A percentile compares a stretch with the other conserved stretches of the same genome.
phyloP scores from a whole-genome alignment of 768 basidiomycete genomes.

The Podaxis rugospora region DNA sequence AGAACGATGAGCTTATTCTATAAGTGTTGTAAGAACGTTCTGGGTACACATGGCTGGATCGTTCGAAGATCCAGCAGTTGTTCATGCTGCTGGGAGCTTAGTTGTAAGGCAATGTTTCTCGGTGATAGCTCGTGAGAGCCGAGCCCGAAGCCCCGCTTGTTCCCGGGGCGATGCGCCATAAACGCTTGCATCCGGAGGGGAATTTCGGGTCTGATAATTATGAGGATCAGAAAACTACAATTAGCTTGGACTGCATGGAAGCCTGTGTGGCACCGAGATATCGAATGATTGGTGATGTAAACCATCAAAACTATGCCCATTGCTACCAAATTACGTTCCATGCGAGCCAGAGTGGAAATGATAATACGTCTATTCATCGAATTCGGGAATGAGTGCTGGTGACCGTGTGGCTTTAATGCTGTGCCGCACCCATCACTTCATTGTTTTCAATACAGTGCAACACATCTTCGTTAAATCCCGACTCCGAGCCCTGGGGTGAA shows the following conservation, averaged over 20 bases:
- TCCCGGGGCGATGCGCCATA: background rate
- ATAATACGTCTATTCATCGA: background rate
- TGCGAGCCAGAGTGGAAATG: background rate
- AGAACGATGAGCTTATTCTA: slow-evolving; percentile 3
- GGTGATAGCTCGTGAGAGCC: slow-evolving; percentile 1
- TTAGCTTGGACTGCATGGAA: background rate
- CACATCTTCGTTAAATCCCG: too few species aligned
- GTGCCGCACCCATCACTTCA: background rate
- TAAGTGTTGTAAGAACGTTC: background rate
- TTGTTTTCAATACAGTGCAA: background rate
- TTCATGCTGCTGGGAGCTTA: background rate
- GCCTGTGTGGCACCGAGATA: background rate
- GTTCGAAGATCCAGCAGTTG: background rate
- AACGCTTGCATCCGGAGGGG: background rate
- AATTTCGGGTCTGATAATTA: background rate
- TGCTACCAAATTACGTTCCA: background rate
- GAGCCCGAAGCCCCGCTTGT: background rate
- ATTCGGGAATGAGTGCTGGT: background rate
- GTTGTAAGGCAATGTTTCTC: background rate
- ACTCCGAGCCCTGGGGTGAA: too few species aligned
- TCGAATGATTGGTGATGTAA: background rate
- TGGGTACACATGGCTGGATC: background rate
- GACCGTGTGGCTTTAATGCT: background rate
- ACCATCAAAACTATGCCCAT: background rate
- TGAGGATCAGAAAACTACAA: background rate